A percentile compares a stretch with the other conserved stretches of the same genome.
Conservation (phyloP, 2,329 filamentous ascomycete genomes). For the Fusarium phyllophilum region DNA sequence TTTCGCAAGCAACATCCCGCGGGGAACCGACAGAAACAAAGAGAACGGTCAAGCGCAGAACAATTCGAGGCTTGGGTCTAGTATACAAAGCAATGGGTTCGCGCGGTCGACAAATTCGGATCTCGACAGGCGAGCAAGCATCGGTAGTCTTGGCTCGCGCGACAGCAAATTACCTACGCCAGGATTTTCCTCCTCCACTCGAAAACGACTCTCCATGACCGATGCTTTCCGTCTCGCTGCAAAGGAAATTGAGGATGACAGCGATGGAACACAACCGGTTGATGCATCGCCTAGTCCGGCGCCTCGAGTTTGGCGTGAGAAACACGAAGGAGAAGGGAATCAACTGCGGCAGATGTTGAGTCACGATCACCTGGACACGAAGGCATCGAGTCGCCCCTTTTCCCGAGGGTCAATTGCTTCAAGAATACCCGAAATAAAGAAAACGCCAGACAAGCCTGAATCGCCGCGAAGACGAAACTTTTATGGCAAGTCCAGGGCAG, state of each 20-base stretch:
- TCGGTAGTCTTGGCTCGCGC: slow-evolving; percentile 40
- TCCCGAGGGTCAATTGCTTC: slow-evolving; percentile 41
- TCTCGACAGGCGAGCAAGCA: slow-evolving; percentile 34
- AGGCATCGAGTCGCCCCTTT: slow-evolving; percentile 38
- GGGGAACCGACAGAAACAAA: slow-evolving; percentile 38
- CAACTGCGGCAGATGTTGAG: slow-evolving; percentile 44
- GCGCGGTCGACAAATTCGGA: slow-evolving; percentile 45
- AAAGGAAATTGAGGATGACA: slow-evolving; percentile 44
- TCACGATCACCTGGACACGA: slow-evolving; percentile 47
- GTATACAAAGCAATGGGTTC: slow-evolving; percentile 23
- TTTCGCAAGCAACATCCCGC: slow-evolving; percentile 45
- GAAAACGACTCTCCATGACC: slow-evolving; percentile 52
- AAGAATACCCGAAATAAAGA: slow-evolving; percentile 27
- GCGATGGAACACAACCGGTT: slow-evolving; percentile 41
- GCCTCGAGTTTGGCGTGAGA: slow-evolving; percentile 56
- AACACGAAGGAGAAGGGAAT: slow-evolving; percentile 46
- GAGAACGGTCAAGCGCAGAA: slow-evolving; percentile 32
- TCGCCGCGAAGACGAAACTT: slow-evolving; percentile 34
- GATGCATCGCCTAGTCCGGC: slow-evolving; percentile 64
- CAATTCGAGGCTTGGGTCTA: slow-evolving; percentile 19
- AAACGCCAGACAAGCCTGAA: slow-evolving; percentile 32
- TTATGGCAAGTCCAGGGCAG: slow-evolving; percentile 42
- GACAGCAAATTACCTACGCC: slow-evolving; percentile 51
- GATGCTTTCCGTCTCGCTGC: slow-evolving; percentile 55
- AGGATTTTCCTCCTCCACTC: slow-evolving; percentile 44